These are phyloP conservation scores for Zalerion maritima DNA, from an alignment of 495 filamentous ascomycete genomes.

Conservation along the genomic window DNA sequence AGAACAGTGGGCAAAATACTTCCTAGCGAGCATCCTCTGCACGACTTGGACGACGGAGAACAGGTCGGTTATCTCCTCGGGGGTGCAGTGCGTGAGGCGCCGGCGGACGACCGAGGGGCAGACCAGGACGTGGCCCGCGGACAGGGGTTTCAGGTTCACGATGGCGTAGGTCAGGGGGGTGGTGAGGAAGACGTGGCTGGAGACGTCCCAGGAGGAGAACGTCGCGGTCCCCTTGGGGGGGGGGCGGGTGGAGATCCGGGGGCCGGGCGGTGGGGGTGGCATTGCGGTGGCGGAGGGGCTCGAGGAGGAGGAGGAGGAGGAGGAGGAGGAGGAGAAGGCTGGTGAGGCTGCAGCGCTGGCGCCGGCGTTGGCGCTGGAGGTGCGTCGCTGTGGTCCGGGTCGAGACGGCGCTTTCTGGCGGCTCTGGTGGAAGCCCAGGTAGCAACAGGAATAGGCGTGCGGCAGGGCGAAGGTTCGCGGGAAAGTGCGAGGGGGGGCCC, in stretches of 20 bases:
- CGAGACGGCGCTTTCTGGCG: no score
- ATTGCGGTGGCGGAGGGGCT: conserved; percentile 3
- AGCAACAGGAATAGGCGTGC: no score
- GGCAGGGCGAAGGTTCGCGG: no score
- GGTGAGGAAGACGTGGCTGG: conserved; percentile 59
- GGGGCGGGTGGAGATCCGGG: conserved; percentile 6
- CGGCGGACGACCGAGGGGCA: conserved; percentile 48
- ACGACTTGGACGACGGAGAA: conserved; percentile 74
- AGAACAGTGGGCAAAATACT: conserved; percentile 45
- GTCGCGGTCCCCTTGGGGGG: conserved; percentile 5
- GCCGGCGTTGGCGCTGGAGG: conserved; percentile 3
- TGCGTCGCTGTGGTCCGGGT: conserved; percentile 7
- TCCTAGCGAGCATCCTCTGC: conserved; percentile 57
- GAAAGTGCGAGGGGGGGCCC: no score
- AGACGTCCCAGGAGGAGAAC: conserved; percentile 6
- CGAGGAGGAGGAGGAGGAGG: conserved; percentile 3
- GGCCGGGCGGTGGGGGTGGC: conserved; percentile 3
- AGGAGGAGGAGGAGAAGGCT: conserved; percentile 7
- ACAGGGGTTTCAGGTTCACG: conserved; percentile 87
- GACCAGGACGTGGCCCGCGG: conserved; percentile 87
- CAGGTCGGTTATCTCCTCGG: conserved; percentile 64
- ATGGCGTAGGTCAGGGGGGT: conserved; percentile 70
- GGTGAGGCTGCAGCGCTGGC: conserved; percentile 4
- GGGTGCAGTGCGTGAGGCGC: conserved; percentile 60
- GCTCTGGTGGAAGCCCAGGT: no score